Evolutionary conservation across 768 basidiomycete species (phyloP), one percentile per base, ranked within the genome.

Genomic region (Naematelia encephala): DNA sequence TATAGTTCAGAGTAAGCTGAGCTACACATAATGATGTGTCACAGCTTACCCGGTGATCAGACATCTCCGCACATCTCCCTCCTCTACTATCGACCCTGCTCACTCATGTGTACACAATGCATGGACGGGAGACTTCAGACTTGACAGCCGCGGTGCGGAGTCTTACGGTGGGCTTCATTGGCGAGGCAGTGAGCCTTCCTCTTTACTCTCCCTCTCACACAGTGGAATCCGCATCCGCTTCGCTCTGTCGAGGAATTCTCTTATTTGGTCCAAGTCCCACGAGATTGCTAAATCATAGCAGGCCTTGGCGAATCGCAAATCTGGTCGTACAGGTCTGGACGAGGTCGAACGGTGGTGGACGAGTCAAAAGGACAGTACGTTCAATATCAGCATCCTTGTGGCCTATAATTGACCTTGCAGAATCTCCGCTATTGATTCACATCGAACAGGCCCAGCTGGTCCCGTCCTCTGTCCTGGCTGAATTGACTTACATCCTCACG

Each of bases 361-460:
- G 2, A 46, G 49, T 8, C 53, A 46, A 34, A 63, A 58, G 28
- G 39, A 57, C 28, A 58, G 67, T 73, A 48, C 50, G 65, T 62
- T 3, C 19, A 13, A 4, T 8, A 44, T 49, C 34, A 34, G 21
- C 46, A 1, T 39, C 34, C 16, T 27, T 19, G 12, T 27, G 2
- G 26, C 46, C 44, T 23, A 5, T 25, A 12, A 29, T n/a, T 62
- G 45, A 60, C 29, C 4, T 0, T 19, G 25, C 27, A 70, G 72
- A 56, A 23, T 34, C 65, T 5, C 44, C 60, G 14, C 22, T 69
- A 16, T 39, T 73, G 26, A 28, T 73, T 3, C 61, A 70, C 27
- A 66, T 73, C 19, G 54, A 67, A 34, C 56, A 70, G n/a, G 69
- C 69, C 21, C 72, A 73, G 46, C 34, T 63, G n/a, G 47, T 70